Conservation (phyloP, 2,329 filamentous ascomycete genomes). For the Fusarium hainanense region DNA sequence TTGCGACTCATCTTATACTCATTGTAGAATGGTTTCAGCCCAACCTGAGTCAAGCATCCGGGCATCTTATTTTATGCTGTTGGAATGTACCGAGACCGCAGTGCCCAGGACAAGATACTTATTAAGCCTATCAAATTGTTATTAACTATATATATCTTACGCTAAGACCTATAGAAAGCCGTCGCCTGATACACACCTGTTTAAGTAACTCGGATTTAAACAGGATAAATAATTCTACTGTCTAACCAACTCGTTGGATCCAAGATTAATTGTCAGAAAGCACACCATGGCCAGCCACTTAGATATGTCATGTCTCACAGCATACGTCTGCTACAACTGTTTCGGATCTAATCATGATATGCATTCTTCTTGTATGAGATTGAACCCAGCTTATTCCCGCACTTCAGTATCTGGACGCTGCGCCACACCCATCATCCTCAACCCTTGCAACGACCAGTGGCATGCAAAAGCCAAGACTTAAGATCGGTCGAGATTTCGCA, state of each 20-base stretch:
- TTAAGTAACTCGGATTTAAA: too few relatives aligned
- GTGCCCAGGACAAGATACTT: background rate
- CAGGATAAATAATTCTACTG: too few relatives aligned
- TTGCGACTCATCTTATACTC: background rate
- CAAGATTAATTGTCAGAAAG: background rate
- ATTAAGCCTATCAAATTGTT: background rate
- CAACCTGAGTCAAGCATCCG: background rate
- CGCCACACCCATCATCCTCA: background rate
- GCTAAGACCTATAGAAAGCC: rapidly evolving
- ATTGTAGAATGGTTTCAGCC: background rate
- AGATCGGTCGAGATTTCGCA: background rate
- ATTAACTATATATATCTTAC: background rate
- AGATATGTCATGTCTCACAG: too few relatives aligned
- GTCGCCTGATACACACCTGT: too few relatives aligned
- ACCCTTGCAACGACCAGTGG: background rate
- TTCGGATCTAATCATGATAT: too few relatives aligned
- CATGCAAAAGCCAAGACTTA: background rate
- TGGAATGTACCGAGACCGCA: background rate
- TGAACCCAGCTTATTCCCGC: background rate
- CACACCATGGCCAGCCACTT: background rate
- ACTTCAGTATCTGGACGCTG: rapidly evolving
- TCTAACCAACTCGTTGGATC: too few relatives aligned
- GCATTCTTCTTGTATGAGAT: too few relatives aligned
- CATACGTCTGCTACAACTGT: too few relatives aligned
- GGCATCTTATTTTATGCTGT: background rate